Conservation (phyloP, 441 rosid species). For the Arabidopsis lyrata region DNA sequence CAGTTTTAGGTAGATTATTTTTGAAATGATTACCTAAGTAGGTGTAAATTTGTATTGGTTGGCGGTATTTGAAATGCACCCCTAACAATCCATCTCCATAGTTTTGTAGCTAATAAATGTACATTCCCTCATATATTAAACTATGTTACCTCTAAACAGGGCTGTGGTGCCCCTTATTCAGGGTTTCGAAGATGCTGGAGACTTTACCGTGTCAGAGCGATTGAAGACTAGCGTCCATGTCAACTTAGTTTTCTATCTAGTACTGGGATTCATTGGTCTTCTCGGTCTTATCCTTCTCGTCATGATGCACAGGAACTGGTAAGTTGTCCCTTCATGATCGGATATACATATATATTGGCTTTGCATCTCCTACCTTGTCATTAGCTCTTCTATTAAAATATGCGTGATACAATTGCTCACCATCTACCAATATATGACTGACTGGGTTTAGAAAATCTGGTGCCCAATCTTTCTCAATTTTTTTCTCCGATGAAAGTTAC, state of each 20-base stretch:
- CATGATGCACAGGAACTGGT: constrained; percentile 69
- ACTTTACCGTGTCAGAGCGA: constrained; percentile 85
- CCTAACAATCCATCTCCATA: constrained; percentile 18
- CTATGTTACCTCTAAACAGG: constrained; percentile 83
- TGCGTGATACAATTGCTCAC: neutral
- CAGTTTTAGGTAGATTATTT: neutral
- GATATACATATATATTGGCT: constrained; percentile 6
- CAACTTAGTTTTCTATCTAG: constrained; percentile 88
- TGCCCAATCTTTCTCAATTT: constrained; percentile 8
- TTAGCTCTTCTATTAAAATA: constrained; percentile 9
- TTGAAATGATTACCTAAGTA: neutral
- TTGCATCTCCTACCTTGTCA: constrained; percentile 25
- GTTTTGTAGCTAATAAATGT: constrained; percentile 44
- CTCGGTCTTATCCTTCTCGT: constrained; percentile 93
- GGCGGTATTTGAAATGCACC: neutral
- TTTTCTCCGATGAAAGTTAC: neutral
- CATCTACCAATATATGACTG: neutral
- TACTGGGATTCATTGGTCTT: constrained; percentile 87
- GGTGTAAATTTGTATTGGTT: neutral
- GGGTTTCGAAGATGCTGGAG: constrained; percentile 99
- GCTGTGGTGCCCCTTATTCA: constrained; percentile 99
- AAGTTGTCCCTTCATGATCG: constrained; percentile 19
- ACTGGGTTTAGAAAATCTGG: neutral
- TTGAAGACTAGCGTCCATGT: constrained; percentile 90
- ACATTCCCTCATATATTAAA: constrained; percentile 52